Conservation (phyloP, 139 green algal genomes). For the Astrephomene gubernaculifera region DNA sequence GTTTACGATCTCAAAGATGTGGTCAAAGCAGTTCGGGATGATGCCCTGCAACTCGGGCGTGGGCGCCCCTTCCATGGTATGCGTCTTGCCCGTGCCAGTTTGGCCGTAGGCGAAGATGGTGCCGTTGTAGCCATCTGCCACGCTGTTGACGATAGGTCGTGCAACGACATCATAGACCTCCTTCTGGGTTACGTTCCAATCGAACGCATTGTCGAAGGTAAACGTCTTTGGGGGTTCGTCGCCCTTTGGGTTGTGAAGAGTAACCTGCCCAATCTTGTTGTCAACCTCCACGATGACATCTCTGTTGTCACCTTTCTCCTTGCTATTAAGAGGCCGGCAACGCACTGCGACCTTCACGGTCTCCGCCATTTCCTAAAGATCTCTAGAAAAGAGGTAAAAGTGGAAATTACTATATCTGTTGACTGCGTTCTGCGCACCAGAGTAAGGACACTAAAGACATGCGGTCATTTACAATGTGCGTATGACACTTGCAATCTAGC, state of each 20-base stretch:
- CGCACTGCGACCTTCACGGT: constrained; percentile 83
- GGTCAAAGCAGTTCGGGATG: constrained; percentile 84
- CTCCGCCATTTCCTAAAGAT: constrained; percentile 45
- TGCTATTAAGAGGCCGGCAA: constrained; percentile 82
- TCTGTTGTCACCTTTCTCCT: constrained; percentile 76
- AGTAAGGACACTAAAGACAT: too few species aligned
- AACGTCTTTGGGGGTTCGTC: constrained; percentile 65
- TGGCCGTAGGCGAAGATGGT: constrained; percentile 90
- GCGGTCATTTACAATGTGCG: too few species aligned
- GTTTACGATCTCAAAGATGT: constrained; percentile 84
- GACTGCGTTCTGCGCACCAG: too few species aligned
- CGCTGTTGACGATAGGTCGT: constrained; percentile 78
- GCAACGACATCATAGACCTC: constrained; percentile 81
- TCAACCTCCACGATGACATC: constrained; percentile 80
- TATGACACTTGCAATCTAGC: too few species aligned
- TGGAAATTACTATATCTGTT: too few species aligned
- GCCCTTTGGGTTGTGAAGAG: constrained; percentile 68
- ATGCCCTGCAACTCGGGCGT: constrained; percentile 76
- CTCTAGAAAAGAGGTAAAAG: too few species aligned
- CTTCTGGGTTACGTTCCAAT: constrained; percentile 68
- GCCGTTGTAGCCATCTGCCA: constrained; percentile 90
- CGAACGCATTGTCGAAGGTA: constrained; percentile 90
- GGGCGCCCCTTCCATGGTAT: constrained; percentile 83
- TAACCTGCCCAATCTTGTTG: constrained; percentile 59
- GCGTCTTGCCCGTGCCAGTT: constrained; percentile 78